Base-by-base conservation (phyloP, 441 rosid genomes). In the Populus hybrid region DNA sequence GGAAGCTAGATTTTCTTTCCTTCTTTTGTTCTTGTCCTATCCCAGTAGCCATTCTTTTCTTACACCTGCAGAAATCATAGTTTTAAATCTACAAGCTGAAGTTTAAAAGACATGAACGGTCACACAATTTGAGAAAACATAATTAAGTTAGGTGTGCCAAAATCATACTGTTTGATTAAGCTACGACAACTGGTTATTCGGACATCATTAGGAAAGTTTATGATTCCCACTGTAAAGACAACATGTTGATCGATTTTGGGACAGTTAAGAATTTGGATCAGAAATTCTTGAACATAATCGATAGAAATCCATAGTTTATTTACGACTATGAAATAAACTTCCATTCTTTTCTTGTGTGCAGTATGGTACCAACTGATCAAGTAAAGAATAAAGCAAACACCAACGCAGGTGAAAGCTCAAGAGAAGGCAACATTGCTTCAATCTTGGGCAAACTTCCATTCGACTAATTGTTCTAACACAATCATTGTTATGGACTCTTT, bases 401-500 rank as follows among this genome's bases (percentile, higher is more conserved):
- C 42, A 35, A 4, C 24, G 64, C 23, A 73, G 35, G 28, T 21
- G 73, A 68, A 32, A 70, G 19, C 2, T 69, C 42, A 26, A 28
- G 35, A 46, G 63, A 46, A 72, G 71, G 61, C 35, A 67, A 19
- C 78, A 40, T 34, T 36, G 76, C 81, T 80, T 80, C 46, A 67
- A 57, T 42, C 32, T 14, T 36, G 30, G 64, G 85, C 21, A 74
- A 81, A 7, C 66, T 67, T 67, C 65, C 73, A 76, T 73, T 77
- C 59, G 59, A 7, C 30, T 38, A 7, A 79, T 69, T 18, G 70
- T 73, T 66, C 40, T 10, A 73, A 77, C 85, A 80, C 40, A 79
- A 80, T 83, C 81, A 83, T 87, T 34, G 34, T 59, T 36, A 16
- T 38, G 8, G 35, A 63, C 66, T 71, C 26, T 5, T 65, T 71